phyloP scores from a whole-genome alignment of 495 filamentous ascomycete genomes.

The Daldinia bambusicola region DNA sequence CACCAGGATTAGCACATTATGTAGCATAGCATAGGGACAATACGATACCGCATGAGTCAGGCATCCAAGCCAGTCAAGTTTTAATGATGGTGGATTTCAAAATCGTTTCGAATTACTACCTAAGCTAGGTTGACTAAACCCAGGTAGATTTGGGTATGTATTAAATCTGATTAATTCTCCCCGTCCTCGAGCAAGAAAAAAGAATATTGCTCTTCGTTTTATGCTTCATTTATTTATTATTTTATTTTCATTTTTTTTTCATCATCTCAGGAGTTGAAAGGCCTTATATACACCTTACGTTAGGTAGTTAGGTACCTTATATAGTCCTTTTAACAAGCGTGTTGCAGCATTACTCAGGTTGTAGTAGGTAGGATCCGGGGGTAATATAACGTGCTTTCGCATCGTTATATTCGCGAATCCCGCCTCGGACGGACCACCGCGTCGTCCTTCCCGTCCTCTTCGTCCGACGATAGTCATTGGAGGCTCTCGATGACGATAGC shows the following conservation, averaged over 20 bases:
- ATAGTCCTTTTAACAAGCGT: neutral
- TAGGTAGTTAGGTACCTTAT: too few relatives aligned
- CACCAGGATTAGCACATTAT: too few relatives aligned
- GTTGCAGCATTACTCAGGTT: neutral
- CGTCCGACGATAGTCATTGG: conserved; percentile 50
- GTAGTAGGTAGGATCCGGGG: neutral
- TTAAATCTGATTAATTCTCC: conserved; percentile 7
- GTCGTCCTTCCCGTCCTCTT: neutral
- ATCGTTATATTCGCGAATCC: conserved; percentile 37
- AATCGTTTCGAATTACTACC: neutral
- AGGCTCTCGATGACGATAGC: conserved; percentile 86
- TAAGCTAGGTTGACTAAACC: neutral
- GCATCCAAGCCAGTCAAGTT: neutral
- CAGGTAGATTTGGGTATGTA: conserved; percentile 1
- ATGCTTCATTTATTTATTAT: neutral
- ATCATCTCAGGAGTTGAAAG: neutral
- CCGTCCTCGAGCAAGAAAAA: conserved; percentile 2
- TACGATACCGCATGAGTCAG: too few relatives aligned
- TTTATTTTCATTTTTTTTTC: neutral
- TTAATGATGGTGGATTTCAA: neutral
- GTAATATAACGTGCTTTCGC: too few relatives aligned
- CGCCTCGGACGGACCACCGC: conserved; percentile 1
- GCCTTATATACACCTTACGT: neutral
- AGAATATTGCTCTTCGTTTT: too few relatives aligned
- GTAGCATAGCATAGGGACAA: too few relatives aligned